Conservation (phyloP, 129 eudicot genomes). For the Saussurea involucrata region DNA sequence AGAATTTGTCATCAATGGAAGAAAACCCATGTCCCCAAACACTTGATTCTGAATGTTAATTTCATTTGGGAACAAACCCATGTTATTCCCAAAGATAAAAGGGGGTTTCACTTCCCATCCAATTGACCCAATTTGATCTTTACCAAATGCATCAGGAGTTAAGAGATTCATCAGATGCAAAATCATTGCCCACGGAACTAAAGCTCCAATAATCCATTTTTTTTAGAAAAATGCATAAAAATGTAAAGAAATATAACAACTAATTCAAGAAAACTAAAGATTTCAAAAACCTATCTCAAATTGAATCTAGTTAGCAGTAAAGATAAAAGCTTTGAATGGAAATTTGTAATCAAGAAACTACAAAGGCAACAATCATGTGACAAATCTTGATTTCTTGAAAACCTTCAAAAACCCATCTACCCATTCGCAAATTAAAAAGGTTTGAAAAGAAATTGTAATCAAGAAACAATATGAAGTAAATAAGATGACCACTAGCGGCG, state of each 20-base stretch:
- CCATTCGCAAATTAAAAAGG: neutral
- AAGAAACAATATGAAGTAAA: slow-evolving; percentile 20
- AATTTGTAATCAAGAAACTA: slow-evolving; percentile 17
- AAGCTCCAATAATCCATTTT: slow-evolving; percentile 59
- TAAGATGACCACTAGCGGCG: too few relatives aligned
- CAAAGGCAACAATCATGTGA: neutral
- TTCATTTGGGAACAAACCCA: slow-evolving; percentile 9
- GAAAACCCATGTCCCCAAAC: slow-evolving; percentile 29
- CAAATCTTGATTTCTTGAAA: neutral
- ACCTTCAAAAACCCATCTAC: slow-evolving; percentile 1
- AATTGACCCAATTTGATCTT: slow-evolving; percentile 13
- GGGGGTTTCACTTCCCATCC: slow-evolving; percentile 37
- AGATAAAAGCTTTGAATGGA: too few relatives aligned
- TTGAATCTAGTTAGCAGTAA: too few relatives aligned
- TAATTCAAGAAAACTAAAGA: neutral
- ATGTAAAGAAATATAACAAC: neutral
- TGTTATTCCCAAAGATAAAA: slow-evolving; percentile 14
- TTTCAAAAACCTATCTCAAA: neutral
- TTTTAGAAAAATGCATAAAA: too few relatives aligned
- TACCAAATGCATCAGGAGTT: neutral
- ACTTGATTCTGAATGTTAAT: slow-evolving; percentile 24
- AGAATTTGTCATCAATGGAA: slow-evolving; percentile 26
- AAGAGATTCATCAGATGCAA: slow-evolving; percentile 26
- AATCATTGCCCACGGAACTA: slow-evolving; percentile 39
- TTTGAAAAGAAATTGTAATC: neutral